Percentiles rank a stretch among this genome's conserved stretches.
Evolutionary conservation across 2,329 filamentous ascomycete genomes (phyloP).

Genomic region (Diaporthe citriasiana): DNA sequence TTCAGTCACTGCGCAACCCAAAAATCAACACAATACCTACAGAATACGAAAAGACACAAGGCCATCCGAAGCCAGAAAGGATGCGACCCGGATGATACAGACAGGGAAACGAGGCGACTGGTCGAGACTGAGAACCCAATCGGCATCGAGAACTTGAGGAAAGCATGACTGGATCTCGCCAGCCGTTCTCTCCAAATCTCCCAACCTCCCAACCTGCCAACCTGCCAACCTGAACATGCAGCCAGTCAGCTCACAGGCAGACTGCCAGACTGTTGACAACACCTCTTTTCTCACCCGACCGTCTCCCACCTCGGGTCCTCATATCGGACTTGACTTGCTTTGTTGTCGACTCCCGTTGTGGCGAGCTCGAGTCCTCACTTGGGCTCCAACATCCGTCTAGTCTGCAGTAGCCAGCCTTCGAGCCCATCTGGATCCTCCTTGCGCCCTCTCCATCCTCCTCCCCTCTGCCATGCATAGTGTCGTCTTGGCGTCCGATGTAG

Average conservation of each 20-base stretch:
- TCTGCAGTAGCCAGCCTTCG: neutral
- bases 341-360: neutral
- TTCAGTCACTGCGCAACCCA: neutral
- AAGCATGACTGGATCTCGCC: conserved; percentile 5
- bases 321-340: neutral
- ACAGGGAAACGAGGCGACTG: conserved; percentile 1
- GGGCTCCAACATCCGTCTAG: neutral
- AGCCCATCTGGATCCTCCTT: neutral
- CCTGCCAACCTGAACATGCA: neutral
- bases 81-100: neutral
- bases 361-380: neutral
- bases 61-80: neutral
- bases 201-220: neutral
- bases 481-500: neutral
- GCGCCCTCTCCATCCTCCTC: neutral
- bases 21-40: neutral
- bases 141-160: neutral
- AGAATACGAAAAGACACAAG: neutral
- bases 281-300: conserved; percentile 1
- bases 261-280: neutral
- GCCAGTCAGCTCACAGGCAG: conserved; percentile 7
- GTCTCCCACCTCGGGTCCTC: neutral
- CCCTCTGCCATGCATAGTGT: neutral
- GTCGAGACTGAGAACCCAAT: neutral
- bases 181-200: neutral